phyloP scores from a whole-genome alignment of 257 asterid genomes.

The Rauvolfia tetraphylla region DNA sequence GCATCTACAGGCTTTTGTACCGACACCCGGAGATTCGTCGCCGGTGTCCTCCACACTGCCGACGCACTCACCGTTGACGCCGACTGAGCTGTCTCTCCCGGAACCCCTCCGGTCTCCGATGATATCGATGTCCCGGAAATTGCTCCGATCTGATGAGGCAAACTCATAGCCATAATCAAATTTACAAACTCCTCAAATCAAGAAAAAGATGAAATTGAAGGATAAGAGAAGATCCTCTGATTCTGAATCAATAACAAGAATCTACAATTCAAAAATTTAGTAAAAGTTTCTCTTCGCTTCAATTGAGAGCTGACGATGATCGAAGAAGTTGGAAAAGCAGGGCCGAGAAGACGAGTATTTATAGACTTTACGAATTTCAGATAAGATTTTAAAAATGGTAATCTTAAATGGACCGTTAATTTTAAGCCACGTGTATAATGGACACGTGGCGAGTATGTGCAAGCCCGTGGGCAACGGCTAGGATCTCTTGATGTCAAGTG shows the following conservation, averaged over 20 bases:
- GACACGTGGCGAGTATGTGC: conserved; percentile 50
- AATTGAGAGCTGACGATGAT: background rate
- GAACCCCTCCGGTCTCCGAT: conserved; percentile 33
- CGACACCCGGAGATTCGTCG: conserved; percentile 47
- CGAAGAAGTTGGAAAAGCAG: conserved; percentile 10
- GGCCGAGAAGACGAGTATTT: background rate
- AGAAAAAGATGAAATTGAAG: background rate
- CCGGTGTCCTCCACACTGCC: conserved; percentile 64
- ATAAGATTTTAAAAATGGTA: conserved; percentile 27
- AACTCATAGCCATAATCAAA: conserved; percentile 74
- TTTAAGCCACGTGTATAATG: conserved; percentile 32
- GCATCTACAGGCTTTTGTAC: conserved; percentile 37
- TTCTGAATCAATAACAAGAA: too few relatives aligned
- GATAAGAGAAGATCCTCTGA: background rate
- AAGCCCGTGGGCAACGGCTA: conserved; percentile 39
- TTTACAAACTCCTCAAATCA: background rate
- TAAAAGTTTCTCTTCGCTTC: background rate
- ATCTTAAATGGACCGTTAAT: conserved; percentile 19
- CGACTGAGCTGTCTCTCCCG: conserved; percentile 39
- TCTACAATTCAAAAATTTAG: background rate
- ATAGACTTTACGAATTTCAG: conserved; percentile 17
- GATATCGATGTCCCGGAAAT: conserved; percentile 52
- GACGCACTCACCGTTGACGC: conserved; percentile 38
- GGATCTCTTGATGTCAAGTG: conserved; percentile 53
- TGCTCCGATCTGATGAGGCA: conserved; percentile 80